Percentiles rank a stretch among this genome's conserved stretches.
Conservation (phyloP, 73 alveolate species). For the Tetrahymena thermophila region DNA sequence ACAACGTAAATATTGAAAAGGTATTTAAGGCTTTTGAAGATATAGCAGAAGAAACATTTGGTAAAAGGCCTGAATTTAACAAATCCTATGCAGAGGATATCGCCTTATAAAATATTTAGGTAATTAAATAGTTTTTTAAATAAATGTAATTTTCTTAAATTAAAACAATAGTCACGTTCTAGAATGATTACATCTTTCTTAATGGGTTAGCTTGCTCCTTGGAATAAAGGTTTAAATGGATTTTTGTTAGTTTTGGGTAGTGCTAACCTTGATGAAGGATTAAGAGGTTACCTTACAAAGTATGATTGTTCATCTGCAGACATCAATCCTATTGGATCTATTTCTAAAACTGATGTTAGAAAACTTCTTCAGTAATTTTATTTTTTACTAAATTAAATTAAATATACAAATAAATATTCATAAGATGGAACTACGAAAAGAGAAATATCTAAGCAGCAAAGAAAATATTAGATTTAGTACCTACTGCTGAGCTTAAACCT, state of each 20-base stretch:
- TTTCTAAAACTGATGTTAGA: slow-evolving; percentile 69
- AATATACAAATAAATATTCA: not conserved
- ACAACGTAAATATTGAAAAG: slow-evolving; percentile 54
- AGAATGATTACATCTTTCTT: slow-evolving; percentile 87
- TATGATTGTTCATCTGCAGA: slow-evolving; percentile 93
- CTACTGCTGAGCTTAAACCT: slow-evolving; percentile 33
- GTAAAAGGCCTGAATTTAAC: slow-evolving; percentile 57
- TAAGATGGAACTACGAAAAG: not conserved
- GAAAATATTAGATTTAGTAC: slow-evolving; percentile 18
- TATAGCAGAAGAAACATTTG: slow-evolving; percentile 30
- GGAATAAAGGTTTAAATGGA: slow-evolving; percentile 65
- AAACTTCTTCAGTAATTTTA: slow-evolving; percentile 28
- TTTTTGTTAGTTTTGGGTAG: slow-evolving; percentile 69
- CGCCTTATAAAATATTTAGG: slow-evolving; percentile 88
- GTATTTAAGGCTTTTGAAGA: slow-evolving; percentile 39
- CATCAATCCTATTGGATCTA: slow-evolving; percentile 88
- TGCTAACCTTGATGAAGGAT: slow-evolving; percentile 85
- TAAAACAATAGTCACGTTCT: not conserved
- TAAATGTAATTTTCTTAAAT: too few species aligned
- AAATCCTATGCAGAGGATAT: slow-evolving; percentile 68
- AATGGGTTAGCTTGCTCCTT: slow-evolving; percentile 83
- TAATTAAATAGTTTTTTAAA: slow-evolving; percentile 20
- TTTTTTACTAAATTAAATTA: not conserved
- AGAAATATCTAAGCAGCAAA: slow-evolving; percentile 31
- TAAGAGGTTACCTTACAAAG: slow-evolving; percentile 89